Evolutionary conservation across 75 land plant species (phyloP), one percentile per base, ranked within the genome.

Genomic region (Picea glauca): DNA sequence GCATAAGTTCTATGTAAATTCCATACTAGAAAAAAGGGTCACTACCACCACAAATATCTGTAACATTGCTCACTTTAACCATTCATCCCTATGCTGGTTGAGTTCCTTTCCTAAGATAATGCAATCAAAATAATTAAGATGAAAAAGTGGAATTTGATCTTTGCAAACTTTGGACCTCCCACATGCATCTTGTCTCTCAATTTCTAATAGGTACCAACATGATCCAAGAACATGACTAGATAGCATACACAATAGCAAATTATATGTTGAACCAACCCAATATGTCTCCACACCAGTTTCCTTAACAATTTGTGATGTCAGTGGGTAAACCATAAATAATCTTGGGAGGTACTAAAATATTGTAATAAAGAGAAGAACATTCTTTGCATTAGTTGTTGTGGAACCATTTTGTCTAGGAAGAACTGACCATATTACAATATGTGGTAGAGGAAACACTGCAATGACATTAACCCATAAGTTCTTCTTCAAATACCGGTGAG

Each of bases 181-280:
- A 74, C 99, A 97, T 40, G 91, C 74, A 78, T 91, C 98, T 79
- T 90, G 85, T 14, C 98, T 77, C 62, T 93, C 93, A 31, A 94
- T 81, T 40, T 98, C 81, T 15, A 94, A 80, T 26, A 97, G 90
- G 76, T 95, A 97, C 98, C 97, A 97, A 75, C 87, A 88, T 33
- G 99, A 91, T 81, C 99, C 99, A 70, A 95, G 58, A 35, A 97
- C 99, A 89, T 97, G 98, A 81, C 99, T 97, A 77, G 94, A 93
- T 50, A 97, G 82, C 90, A 97, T 94, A 86, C 88, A 94, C 35
- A 97, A 88, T 17, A 93, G 79, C 11, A 97, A 87, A 74, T 97
- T 97, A 72, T 90, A 95, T 31, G 96, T 93, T n/a, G 99, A 98
- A n/a, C 96, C 99, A n/a, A 93, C 95, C 99, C 99, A 97, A 18